Conservation (phyloP, 208 protist species). For the Herpetomonas tarakana region DNA sequence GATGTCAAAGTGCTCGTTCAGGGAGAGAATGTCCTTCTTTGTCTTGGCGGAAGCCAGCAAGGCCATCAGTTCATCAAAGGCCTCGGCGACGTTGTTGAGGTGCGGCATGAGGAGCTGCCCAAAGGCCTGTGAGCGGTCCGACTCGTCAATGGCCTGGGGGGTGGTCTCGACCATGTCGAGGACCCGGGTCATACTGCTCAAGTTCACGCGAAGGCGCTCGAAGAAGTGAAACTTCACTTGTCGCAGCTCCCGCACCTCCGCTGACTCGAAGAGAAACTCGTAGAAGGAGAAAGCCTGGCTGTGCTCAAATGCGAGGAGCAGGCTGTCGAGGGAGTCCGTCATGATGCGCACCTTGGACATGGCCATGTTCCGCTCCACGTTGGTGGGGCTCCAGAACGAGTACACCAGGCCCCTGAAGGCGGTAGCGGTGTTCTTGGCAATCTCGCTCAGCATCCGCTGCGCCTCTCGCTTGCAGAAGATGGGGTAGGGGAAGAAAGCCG, state of each 20-base stretch:
- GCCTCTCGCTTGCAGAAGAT: slow-evolving; percentile 71
- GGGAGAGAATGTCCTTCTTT: slow-evolving; percentile 28
- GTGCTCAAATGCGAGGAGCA: slow-evolving; percentile 55
- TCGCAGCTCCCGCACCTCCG: slow-evolving; percentile 61
- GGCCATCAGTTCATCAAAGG: slow-evolving; percentile 66
- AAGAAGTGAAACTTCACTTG: slow-evolving; percentile 60
- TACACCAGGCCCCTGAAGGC: slow-evolving; percentile 68
- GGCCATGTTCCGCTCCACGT: slow-evolving; percentile 82
- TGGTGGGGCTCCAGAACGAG: slow-evolving; percentile 84
- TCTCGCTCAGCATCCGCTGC: slow-evolving; percentile 38
- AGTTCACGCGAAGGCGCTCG: slow-evolving; percentile 65
- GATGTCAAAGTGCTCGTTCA: slow-evolving; percentile 34
- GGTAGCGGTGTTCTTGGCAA: slow-evolving; percentile 60
- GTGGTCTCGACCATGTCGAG: slow-evolving; percentile 77
- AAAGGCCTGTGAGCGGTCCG: slow-evolving; percentile 64
- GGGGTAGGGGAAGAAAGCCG: slow-evolving; percentile 76
- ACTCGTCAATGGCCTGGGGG: slow-evolving; percentile 70
- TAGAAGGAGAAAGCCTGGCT: slow-evolving; percentile 71
- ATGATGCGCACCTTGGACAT: slow-evolving; percentile 80
- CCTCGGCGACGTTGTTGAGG: slow-evolving; percentile 44
- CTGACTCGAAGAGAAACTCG: slow-evolving; percentile 80
- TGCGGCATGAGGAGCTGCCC: slow-evolving; percentile 52
- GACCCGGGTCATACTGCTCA: slow-evolving; percentile 76
- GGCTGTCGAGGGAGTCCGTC: slow-evolving; percentile 58
- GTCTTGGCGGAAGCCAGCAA: slow-evolving; percentile 47